Evolutionary conservation across 805 yeast species (phyloP).

Genomic region (Cyberlindnera mississippiensis): DNA sequence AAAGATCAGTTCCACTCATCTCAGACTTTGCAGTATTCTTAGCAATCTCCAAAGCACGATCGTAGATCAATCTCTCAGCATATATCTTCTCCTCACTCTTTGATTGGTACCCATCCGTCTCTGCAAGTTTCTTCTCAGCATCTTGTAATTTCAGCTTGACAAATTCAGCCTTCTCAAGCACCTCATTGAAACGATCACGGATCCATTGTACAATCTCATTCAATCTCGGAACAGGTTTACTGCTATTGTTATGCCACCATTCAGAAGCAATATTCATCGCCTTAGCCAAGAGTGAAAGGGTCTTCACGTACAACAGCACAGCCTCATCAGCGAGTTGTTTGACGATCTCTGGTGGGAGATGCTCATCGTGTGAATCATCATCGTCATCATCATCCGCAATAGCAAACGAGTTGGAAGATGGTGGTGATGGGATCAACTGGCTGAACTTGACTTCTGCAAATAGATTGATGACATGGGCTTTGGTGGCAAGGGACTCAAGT

Average conservation of each 20-base stretch:
- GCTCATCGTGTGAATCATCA: constrained; percentile 24
- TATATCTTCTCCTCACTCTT: constrained; percentile 34
- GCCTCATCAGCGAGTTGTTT: constrained; percentile 78
- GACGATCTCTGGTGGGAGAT: constrained; percentile 55
- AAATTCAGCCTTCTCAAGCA: constrained; percentile 83
- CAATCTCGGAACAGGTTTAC: constrained; percentile 40
- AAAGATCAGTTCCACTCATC: constrained; percentile 59
- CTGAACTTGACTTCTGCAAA: constrained; percentile 89
- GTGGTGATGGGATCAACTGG: constrained; percentile 75
- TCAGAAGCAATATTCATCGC: constrained; percentile 83
- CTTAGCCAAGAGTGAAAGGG: constrained; percentile 73
- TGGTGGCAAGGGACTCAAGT: constrained; percentile 77
- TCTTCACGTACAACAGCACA: constrained; percentile 76
- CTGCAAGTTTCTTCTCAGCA: constrained; percentile 35
- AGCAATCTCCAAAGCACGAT: constrained; percentile 90
- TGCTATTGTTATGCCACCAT: constrained; percentile 75
- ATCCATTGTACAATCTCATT: constrained; percentile 77
- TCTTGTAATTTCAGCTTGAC: constrained; percentile 55
- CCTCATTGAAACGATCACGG: constrained; percentile 82
- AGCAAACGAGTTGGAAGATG: constrained; percentile 31
- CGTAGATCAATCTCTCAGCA: constrained; percentile 85
- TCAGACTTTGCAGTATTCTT: constrained; percentile 89
- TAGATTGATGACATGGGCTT: constrained; percentile 82
- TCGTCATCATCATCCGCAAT: constrained; percentile 36
- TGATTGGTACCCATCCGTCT: constrained; percentile 11